Conservation (phyloP, 1,284 basidiomycete genomes). For the Exobasidium cylindrosporum region DNA sequence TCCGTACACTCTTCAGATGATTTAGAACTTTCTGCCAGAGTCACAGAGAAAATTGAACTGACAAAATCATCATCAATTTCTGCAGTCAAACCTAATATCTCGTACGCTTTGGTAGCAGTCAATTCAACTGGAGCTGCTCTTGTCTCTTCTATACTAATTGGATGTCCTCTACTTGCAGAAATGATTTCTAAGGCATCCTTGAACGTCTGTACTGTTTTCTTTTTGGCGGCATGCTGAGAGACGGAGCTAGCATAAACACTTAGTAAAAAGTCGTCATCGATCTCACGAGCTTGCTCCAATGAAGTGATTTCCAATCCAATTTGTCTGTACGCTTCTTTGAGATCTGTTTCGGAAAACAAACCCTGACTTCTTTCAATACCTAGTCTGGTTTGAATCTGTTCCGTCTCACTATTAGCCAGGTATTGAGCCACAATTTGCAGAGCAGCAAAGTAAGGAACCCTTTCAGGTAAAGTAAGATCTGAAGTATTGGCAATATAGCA, state of each 20-base stretch:
- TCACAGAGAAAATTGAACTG: constrained; percentile 68
- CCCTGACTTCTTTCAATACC: not conserved
- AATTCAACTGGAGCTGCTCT: constrained; percentile 46
- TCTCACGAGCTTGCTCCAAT: not conserved
- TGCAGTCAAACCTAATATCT: constrained; percentile 67
- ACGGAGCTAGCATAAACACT: not conserved
- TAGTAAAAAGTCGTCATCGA: not conserved
- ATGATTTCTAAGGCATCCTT: constrained; percentile 29
- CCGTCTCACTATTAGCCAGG: not conserved
- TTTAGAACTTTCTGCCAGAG: constrained; percentile 65
- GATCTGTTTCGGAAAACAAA: not conserved
- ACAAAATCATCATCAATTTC: constrained; percentile 74
- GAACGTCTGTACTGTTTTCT: constrained; percentile 12
- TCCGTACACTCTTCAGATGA: constrained; percentile 47
- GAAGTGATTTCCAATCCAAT: not conserved
- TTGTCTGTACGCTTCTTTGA: not conserved
- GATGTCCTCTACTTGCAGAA: constrained; percentile 18
- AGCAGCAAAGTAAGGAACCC: not conserved
- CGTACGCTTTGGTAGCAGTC: constrained; percentile 70
- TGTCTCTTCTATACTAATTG: constrained; percentile 19
- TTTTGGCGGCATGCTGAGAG: not conserved
- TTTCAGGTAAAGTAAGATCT: not conserved
- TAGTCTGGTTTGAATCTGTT: not conserved
- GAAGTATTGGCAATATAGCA: not conserved
- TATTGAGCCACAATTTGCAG: not conserved